Evolutionary conservation across 208 protist genomes (phyloP).

Genomic region (Acanthamoeba sp.): DNA sequence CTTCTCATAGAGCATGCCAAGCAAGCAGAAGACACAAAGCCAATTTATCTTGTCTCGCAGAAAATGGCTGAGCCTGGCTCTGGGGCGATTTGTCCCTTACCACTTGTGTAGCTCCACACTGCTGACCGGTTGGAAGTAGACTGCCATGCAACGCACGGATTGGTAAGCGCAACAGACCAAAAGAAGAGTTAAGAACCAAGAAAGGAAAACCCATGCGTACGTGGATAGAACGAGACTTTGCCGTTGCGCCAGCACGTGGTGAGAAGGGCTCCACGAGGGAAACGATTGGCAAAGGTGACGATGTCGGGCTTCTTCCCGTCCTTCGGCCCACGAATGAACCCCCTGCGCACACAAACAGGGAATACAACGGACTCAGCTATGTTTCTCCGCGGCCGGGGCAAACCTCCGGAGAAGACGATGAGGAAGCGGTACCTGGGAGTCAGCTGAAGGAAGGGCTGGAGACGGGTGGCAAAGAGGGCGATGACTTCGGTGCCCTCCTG

Average conservation of each 20-base stretch:
- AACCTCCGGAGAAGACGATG: no score
- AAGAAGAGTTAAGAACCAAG: neutral
- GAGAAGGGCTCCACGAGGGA: conserved; percentile 28
- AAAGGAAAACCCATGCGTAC: neutral
- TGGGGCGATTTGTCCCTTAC: neutral
- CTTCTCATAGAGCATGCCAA: no score
- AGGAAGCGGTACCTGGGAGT: neutral
- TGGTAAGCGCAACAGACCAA: neutral
- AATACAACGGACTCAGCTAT: no score
- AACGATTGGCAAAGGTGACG: neutral
- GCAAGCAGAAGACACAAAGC: no score
- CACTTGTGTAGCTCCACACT: conserved; percentile 14
- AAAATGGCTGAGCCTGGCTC: no score
- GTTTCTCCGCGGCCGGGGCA: no score
- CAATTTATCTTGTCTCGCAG: no score
- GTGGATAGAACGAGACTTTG: conserved; percentile 43
- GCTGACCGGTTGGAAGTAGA: neutral
- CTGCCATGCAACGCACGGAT: no score
- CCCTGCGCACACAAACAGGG: neutral
- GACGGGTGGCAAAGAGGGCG: conserved; percentile 3
- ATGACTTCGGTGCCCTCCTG: conserved; percentile 1
- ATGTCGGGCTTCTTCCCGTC: conserved; percentile 32
- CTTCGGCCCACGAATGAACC: conserved; percentile 26
- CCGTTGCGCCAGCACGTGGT: conserved; percentile 11
- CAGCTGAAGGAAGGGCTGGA: conserved; percentile 28